A percentile compares a stretch with the other conserved stretches of the same genome.
Conservation (phyloP, 306 rosid genomes). For the Sesbania bispinosa region DNA sequence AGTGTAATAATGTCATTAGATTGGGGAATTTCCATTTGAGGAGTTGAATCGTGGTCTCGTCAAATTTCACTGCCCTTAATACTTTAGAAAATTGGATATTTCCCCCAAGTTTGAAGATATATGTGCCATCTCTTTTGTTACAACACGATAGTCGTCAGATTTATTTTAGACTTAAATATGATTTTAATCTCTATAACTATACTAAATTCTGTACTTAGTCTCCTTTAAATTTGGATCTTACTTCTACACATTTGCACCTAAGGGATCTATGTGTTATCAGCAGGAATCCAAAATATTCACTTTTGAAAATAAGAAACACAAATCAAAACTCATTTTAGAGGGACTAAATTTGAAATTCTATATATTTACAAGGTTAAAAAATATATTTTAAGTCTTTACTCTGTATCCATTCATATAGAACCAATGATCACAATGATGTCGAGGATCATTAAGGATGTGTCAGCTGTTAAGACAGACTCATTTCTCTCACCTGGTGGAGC, state of each 20-base stretch:
- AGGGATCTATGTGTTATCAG: background rate
- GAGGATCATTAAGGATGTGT: slow-evolving; percentile 22
- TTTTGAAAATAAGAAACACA: background rate
- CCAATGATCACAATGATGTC: background rate
- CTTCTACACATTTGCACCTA: background rate
- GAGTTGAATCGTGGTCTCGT: too few species aligned
- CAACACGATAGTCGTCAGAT: too few species aligned
- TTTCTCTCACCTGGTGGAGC: slow-evolving; percentile 32
- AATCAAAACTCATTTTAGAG: background rate
- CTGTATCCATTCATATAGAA: slow-evolving; percentile 41
- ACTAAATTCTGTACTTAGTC: too few species aligned
- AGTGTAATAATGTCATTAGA: too few species aligned
- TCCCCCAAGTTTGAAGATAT: too few species aligned
- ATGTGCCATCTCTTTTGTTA: too few species aligned
- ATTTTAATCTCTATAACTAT: too few species aligned
- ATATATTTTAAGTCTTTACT: background rate
- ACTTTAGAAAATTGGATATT: too few species aligned
- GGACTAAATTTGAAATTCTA: background rate
- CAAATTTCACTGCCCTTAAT: too few species aligned
- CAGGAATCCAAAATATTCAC: background rate
- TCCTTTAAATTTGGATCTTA: too few species aligned
- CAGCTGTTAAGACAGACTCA: slow-evolving; percentile 30
- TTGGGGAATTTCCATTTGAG: too few species aligned
- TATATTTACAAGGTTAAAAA: background rate
- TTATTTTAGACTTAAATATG: too few species aligned